Base-by-base conservation (phyloP, 176 grass and related monocot genomes). In the Musa schizocarpa region DNA sequence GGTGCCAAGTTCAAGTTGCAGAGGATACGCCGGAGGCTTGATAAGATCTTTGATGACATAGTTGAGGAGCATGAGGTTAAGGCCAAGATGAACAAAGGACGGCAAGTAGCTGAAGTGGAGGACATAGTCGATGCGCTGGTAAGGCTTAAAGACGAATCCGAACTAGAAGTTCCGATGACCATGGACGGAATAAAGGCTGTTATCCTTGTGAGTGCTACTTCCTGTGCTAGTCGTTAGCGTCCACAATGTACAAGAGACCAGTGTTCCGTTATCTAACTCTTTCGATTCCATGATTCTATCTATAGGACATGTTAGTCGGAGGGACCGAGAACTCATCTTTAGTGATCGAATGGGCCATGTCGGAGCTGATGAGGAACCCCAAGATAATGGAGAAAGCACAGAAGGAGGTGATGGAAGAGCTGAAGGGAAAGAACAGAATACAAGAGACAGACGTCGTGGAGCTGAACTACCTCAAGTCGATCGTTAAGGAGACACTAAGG, bases 121-220 rank as follows among this genome's bases (percentile, higher is more conserved):
- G 81, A 92, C 77, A 64, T 88, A 20, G 67, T 84, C 55, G 81
- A 86, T 53, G 81, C 84, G 61, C 82, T 92, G 21, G 12, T 92
- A 50, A 83, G 51, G 10, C 50, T 82, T 11, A 85, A 84, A 52
- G 90, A 81, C 50, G 77, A 89, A 62, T 79, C 79, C 0, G 73
- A 81, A 48, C 79, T 78, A 5, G 79, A 69, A 0, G 80, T 92
- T 72, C 51, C 83, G 4, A 74, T 92, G 1, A 71, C 53, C 76
- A 59, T 84, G 26, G 79, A 71, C 62, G 80, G 29, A 2, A 80
- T 92, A 54, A 89, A 89, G 81, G 79, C 79, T 59, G 76, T 85
- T 68, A 82, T 92, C n/a, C 68, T 89, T 1, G 81, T 87, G 77
- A 53, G 83, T 56, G 54, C 54, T 3, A 56, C 16, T 56, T 64